Conservation (phyloP, 805 yeast species). For the baker's yeast (Saccharomyces cerevisiae) region DNA sequence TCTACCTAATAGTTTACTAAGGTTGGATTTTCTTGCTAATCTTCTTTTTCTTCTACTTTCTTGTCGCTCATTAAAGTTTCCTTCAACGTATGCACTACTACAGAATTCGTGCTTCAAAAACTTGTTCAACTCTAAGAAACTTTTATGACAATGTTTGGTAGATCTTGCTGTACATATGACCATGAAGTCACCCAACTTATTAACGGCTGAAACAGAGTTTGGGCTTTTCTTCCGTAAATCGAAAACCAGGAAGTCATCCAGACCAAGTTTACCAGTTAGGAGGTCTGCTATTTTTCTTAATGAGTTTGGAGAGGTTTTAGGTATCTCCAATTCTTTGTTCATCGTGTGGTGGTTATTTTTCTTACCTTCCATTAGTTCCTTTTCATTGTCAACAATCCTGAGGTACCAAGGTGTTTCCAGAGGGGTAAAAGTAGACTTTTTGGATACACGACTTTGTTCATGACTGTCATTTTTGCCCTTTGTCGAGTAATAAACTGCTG, state of each 20-base stretch:
- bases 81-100: slow-evolving; percentile 54
- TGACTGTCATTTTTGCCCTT: neutral
- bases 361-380: slow-evolving; percentile 31
- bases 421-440: neutral
- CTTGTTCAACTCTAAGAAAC: slow-evolving; percentile 50
- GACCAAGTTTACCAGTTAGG: slow-evolving; percentile 54
- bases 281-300: slow-evolving; percentile 31
- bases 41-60: slow-evolving; percentile 45
- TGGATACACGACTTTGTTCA: neutral
- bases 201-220: slow-evolving; percentile 32
- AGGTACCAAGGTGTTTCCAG: slow-evolving; percentile 52
- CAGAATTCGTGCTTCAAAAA: slow-evolving; percentile 47
- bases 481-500: neutral
- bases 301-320: slow-evolving; percentile 48
- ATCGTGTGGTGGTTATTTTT: slow-evolving; percentile 16
- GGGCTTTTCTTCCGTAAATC: slow-evolving; percentile 46
- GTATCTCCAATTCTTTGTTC: slow-evolving; percentile 45
- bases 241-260: slow-evolving; percentile 52
- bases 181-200: slow-evolving; percentile 39
- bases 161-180: slow-evolving; percentile 71
- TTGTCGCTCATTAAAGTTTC: slow-evolving; percentile 53
- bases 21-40: slow-evolving; percentile 45
- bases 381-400: slow-evolving; percentile 32
- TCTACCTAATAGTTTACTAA: slow-evolving; percentile 43
- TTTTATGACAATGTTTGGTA: slow-evolving; percentile 64